Conservation (phyloP, 2,329 filamentous ascomycete species). For the Trichoderma asperellum region DNA sequence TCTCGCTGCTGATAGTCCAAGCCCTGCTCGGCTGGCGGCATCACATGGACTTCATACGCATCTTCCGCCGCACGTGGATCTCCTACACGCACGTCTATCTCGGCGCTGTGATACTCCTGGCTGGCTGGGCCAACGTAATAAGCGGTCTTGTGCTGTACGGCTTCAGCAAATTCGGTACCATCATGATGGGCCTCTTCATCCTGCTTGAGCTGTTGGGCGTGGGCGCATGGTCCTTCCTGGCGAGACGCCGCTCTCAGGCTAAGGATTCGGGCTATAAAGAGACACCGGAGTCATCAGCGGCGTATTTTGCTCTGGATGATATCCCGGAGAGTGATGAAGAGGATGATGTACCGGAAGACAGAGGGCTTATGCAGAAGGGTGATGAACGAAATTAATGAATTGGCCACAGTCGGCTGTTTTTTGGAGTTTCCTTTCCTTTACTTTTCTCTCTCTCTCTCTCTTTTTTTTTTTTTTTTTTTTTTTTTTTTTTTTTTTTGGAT, state of each 20-base stretch:
- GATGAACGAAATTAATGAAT: not conserved
- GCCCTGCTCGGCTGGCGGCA: conserved; percentile 32
- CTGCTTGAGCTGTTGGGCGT: conserved; percentile 11
- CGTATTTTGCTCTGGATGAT: conserved; percentile 29
- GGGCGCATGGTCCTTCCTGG: conserved; percentile 17
- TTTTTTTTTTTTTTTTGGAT: no score
- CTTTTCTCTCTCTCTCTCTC: no score
- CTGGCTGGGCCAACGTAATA: conserved; percentile 29
- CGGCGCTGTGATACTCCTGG: conserved; percentile 27
- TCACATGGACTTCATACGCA: conserved; percentile 32
- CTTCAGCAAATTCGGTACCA: conserved; percentile 12
- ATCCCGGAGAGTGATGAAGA: conserved; percentile 27
- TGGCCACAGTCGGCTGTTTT: not conserved
- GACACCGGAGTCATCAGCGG: conserved; percentile 23
- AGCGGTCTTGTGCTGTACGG: conserved; percentile 24
- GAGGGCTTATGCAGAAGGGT: conserved; percentile 27
- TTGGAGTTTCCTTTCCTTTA: no score
- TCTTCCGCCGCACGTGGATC: conserved; percentile 32
- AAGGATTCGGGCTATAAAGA: conserved; percentile 2
- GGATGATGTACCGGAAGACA: conserved; percentile 26
- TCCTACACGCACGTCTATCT: conserved; percentile 31
- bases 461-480: no score
- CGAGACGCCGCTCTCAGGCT: not conserved
- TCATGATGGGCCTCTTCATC: conserved; percentile 8
- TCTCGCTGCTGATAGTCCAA: conserved; percentile 26